phyloP scores from a whole-genome alignment of 1,284 basidiomycete species.

The Golubevia pallescens region DNA sequence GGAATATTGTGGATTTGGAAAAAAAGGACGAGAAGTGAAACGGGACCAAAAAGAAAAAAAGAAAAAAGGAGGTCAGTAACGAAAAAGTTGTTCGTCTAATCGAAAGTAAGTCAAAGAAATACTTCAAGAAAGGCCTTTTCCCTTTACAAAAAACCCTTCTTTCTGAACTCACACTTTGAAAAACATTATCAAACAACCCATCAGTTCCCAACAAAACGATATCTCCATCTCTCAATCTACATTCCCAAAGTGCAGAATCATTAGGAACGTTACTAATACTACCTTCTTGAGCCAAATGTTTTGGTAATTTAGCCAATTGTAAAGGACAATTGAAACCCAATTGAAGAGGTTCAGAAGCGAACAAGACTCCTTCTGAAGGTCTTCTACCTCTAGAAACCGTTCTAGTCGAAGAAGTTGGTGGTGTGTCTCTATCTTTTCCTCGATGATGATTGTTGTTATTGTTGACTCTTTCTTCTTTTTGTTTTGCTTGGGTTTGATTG shows the following conservation, averaged over 20 bases:
- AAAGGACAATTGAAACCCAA: constrained; percentile 58
- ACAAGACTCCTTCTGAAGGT: constrained; percentile 25
- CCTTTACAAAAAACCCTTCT: too few species aligned
- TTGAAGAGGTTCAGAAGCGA: constrained; percentile 45
- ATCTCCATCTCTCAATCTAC: constrained; percentile 41
- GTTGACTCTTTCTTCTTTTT: constrained; percentile 17
- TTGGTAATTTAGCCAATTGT: constrained; percentile 59
- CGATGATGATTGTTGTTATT: too few species aligned
- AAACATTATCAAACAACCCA: constrained; percentile 85
- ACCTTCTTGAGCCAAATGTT: constrained; percentile 29
- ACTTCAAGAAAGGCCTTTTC: too few species aligned
- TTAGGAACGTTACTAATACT: constrained; percentile 41
- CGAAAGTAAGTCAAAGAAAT: too few species aligned
- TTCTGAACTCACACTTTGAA: constrained; percentile 72
- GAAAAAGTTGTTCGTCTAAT: too few species aligned
- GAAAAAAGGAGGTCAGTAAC: too few species aligned
- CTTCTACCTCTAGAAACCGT: not conserved
- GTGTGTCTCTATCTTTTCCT: not conserved
- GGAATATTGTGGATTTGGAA: too few species aligned
- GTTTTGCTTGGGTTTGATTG: not conserved
- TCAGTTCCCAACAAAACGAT: constrained; percentile 73
- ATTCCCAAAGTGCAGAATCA: constrained; percentile 39
- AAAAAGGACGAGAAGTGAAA: too few species aligned
- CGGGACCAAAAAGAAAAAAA: too few species aligned
- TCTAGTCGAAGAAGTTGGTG: constrained; percentile 2